Evolutionary conservation across 2,329 filamentous ascomycete species (phyloP).

Genomic region (Aspergillus sp.): DNA sequence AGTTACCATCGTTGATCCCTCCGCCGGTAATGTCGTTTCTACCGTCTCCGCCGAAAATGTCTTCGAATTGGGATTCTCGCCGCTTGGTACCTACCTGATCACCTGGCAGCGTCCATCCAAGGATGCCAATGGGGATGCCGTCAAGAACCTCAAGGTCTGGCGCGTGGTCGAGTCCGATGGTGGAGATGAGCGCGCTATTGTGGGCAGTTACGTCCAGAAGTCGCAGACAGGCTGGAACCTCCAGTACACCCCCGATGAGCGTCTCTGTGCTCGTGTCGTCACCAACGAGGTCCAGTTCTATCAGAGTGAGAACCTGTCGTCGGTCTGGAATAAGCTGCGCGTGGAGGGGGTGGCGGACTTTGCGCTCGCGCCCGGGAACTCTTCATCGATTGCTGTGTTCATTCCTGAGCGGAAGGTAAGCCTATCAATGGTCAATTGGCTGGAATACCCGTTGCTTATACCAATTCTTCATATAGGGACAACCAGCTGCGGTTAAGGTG

Average conservation of each 20-base stretch:
- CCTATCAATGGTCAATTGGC: slow-evolving; percentile 11
- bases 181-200: slow-evolving; percentile 60
- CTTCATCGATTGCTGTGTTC: slow-evolving; percentile 89
- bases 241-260: slow-evolving; percentile 92
- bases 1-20: slow-evolving; percentile 80
- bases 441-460: neutral
- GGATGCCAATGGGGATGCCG: slow-evolving; percentile 87
- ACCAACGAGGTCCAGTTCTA: slow-evolving; percentile 99
- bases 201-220: slow-evolving; percentile 93
- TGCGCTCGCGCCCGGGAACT: slow-evolving; percentile 82
- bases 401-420: slow-evolving; percentile 88
- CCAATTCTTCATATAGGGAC: slow-evolving; percentile 56
- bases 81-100: slow-evolving; percentile 84
- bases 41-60: slow-evolving; percentile 76
- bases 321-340: slow-evolving; percentile 91
- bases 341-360: slow-evolving; percentile 89
- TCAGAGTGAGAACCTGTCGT: slow-evolving; percentile 76
- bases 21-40: slow-evolving; percentile 67
- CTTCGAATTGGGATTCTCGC: slow-evolving; percentile 92
- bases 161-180: slow-evolving; percentile 65
- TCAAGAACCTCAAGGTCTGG: slow-evolving; percentile 98
- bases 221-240: slow-evolving; percentile 93
- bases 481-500: slow-evolving; percentile 89
- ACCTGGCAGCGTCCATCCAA: slow-evolving; percentile 94
- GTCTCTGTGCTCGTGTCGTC: slow-evolving; percentile 85